Evolutionary conservation across 139 green algal genomes (phyloP).

Genomic region (Nannochloris sp.): DNA sequence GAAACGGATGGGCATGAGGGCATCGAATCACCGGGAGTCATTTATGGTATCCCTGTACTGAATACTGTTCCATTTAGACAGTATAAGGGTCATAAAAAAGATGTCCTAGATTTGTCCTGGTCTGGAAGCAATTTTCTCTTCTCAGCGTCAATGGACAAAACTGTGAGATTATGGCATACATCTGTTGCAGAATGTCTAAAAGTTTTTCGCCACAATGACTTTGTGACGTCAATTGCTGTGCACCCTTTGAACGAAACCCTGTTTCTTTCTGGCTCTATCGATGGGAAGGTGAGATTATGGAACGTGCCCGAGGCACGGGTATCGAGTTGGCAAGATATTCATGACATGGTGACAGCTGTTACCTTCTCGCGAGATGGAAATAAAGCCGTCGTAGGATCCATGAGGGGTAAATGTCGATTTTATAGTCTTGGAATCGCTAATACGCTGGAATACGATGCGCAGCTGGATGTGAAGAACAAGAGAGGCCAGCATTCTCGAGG

Average conservation of each 20-base stretch:
- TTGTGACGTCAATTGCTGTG: conserved; percentile 75
- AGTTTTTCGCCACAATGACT: conserved; percentile 69
- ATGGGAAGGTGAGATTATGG: conserved; percentile 78
- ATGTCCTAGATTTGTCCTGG: conserved; percentile 87
- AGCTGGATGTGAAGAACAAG: conserved; percentile 60
- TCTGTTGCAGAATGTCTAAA: conserved; percentile 57
- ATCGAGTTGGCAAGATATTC: conserved; percentile 61
- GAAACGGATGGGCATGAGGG: not conserved
- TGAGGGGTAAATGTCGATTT: conserved; percentile 57
- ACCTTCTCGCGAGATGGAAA: conserved; percentile 52
- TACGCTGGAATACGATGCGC: conserved; percentile 68
- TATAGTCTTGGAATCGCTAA: conserved; percentile 34
- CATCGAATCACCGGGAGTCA: not conserved
- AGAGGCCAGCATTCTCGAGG: conserved; percentile 41
- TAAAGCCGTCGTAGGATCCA: conserved; percentile 56
- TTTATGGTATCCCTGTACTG: conserved; percentile 18
- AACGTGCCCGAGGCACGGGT: conserved; percentile 72
- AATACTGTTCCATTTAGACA: conserved; percentile 11
- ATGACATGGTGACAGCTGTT: conserved; percentile 84
- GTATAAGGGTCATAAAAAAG: conserved; percentile 43
- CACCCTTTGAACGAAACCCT: conserved; percentile 69
- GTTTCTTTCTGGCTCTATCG: conserved; percentile 74
- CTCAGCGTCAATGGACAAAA: conserved; percentile 78
- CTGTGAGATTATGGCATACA: conserved; percentile 81
- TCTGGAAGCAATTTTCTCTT: conserved; percentile 67